Evolutionary conservation across 306 rosid genomes (phyloP).

Genomic region (Cucurbita maxima): DNA sequence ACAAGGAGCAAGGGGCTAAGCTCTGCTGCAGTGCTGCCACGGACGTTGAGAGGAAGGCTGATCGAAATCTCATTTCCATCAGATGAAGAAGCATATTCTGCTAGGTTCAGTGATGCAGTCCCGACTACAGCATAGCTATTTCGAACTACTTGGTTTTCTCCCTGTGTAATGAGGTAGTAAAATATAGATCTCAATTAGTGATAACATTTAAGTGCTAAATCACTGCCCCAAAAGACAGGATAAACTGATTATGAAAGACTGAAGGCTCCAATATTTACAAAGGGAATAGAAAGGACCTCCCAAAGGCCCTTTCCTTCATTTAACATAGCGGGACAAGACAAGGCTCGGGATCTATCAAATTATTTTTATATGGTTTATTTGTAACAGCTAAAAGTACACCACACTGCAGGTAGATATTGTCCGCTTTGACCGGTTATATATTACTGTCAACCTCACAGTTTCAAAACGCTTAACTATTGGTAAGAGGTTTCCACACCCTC

Average conservation of each 20-base stretch:
- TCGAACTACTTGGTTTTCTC: conserved; percentile 10
- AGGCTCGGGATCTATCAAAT: background rate
- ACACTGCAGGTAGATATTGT: no score
- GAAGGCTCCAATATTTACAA: background rate
- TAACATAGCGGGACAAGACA: no score
- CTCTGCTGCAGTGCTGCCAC: background rate
- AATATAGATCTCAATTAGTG: background rate
- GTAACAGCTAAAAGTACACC: rapidly evolving
- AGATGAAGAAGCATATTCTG: conserved; percentile 14
- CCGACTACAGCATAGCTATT: conserved; percentile 10
- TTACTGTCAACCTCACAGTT: no score
- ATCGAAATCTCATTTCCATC: conserved; percentile 12
- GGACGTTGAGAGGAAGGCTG: conserved; percentile 14
- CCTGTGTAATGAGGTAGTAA: background rate
- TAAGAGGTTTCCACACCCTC: no score
- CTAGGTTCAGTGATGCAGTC: conserved; percentile 17
- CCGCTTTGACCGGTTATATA: no score
- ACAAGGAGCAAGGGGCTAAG: conserved; percentile 15
- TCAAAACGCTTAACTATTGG: no score
- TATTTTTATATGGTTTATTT: background rate
- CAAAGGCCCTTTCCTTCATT: background rate
- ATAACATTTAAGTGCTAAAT: background rate
- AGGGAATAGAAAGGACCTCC: background rate
- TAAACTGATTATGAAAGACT: background rate
- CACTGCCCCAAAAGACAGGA: background rate